Conservation (phyloP, 805 yeast species). For the Nakazawaea wyomingensis region DNA sequence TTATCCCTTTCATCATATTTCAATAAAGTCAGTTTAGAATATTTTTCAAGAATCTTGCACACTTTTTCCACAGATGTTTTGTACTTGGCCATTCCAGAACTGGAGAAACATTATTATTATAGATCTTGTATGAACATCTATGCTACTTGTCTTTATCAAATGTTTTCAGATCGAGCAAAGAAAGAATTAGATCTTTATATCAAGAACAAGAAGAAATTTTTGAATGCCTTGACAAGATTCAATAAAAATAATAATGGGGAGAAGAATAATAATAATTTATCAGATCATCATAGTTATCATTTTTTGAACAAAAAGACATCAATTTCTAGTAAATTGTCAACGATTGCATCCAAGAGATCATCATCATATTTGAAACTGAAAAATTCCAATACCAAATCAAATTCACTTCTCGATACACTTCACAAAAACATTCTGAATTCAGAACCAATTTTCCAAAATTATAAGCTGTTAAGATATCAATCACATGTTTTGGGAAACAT, state of each 20-base stretch:
- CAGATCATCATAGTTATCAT: too few relatives aligned
- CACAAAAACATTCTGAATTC: background rate
- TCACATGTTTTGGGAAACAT: constrained; percentile 13
- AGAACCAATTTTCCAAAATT: constrained; percentile 7
- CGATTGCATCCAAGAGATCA: too few relatives aligned
- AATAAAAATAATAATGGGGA: background rate
- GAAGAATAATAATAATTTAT: background rate
- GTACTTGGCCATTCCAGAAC: constrained; percentile 5
- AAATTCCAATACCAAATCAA: too few relatives aligned
- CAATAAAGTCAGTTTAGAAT: constrained; percentile 11
- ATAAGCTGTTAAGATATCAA: constrained; percentile 11
- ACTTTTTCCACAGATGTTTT: constrained; percentile 9
- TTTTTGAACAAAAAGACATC: too few relatives aligned
- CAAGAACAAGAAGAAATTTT: constrained; percentile 10
- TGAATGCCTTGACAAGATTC: constrained; percentile 10
- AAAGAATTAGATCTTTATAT: constrained; percentile 9
- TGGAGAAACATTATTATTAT: constrained; percentile 11
- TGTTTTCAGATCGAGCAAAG: constrained; percentile 9
- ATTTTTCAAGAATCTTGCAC: constrained; percentile 12
- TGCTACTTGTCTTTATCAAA: constrained; percentile 11
- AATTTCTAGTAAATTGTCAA: too few relatives aligned
- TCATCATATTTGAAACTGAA: too few relatives aligned
- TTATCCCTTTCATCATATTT: constrained; percentile 8
- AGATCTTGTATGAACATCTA: constrained; percentile 14
- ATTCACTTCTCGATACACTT: background rate